phyloP scores from a whole-genome alignment of 306 rosid species.

The Oemleria cerasiformis region DNA sequence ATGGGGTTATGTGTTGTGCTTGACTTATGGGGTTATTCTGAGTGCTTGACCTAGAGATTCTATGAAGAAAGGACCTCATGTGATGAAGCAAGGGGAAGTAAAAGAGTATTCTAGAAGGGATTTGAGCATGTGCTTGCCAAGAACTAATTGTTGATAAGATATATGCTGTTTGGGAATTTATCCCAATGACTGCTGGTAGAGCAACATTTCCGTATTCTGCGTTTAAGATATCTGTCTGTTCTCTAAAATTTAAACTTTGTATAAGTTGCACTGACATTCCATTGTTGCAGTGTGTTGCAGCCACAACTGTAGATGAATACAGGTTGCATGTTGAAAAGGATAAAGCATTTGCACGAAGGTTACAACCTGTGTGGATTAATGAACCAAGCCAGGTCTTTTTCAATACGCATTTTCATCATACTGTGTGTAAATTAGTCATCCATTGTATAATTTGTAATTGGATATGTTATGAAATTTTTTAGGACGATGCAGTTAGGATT shows the following conservation, averaged over 20 bases:
- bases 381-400: constrained; percentile 81
- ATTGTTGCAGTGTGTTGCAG: constrained; percentile 78
- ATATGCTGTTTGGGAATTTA: not conserved
- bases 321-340: constrained; percentile 81
- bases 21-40: constrained; percentile 1
- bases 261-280: constrained; percentile 13
- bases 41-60: not conserved
- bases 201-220: constrained; percentile 2
- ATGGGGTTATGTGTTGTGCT: not conserved
- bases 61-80: not conserved
- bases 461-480: constrained; percentile 19
- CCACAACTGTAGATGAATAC: constrained; percentile 84
- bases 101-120: constrained; percentile 8
- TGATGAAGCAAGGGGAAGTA: constrained; percentile 2
- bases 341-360: constrained; percentile 79
- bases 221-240: not conserved
- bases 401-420: constrained; percentile 22
- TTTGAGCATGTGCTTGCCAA: not conserved
- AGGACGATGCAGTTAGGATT: constrained; percentile 68
- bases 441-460: constrained; percentile 22
- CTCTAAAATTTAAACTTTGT: not conserved
- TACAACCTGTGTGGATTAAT: constrained; percentile 82
- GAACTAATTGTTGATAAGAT: not conserved
- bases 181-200: not conserved
- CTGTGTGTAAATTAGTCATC: constrained; percentile 2